These are phyloP conservation scores for Fusarium nematophilum DNA, from an alignment of 2,329 filamentous ascomycete species.

Conservation along the genomic window DNA sequence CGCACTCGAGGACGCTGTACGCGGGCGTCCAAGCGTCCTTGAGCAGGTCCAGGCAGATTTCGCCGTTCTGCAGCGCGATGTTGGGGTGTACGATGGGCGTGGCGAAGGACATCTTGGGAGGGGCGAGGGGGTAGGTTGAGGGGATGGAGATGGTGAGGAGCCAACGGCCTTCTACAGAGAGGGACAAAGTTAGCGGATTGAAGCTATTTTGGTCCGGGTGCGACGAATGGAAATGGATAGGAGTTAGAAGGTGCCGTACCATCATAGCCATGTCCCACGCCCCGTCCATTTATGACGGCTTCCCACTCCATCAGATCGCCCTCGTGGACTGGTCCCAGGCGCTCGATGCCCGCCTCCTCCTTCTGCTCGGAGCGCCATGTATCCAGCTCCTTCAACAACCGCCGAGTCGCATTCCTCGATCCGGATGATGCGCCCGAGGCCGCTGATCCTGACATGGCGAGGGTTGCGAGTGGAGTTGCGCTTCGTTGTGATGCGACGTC, in stretches of 20 bases:
- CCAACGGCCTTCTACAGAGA: conserved; percentile 76
- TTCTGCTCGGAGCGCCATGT: conserved; percentile 62
- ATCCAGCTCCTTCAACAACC: conserved; percentile 69
- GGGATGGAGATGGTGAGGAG: conserved; percentile 83
- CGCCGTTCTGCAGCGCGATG: conserved; percentile 75
- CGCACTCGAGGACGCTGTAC: conserved; percentile 81
- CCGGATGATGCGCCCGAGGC: conserved; percentile 35
- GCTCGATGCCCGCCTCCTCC: conserved; percentile 66
- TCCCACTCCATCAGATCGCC: conserved; percentile 69
- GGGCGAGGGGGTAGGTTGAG: conserved; percentile 78
- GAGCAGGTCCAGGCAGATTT: conserved; percentile 93
- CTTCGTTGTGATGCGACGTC: conserved; percentile 14
- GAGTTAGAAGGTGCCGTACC: conserved; percentile 50
- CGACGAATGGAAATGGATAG: no score
- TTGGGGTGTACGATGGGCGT: conserved; percentile 91
- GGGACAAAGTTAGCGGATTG: not conserved
- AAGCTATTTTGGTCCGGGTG: not conserved
- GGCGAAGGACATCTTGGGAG: conserved; percentile 83
- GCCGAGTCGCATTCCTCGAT: conserved; percentile 62
- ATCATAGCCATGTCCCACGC: conserved; percentile 67
- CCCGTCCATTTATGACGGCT: conserved; percentile 69
- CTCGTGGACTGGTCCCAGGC: conserved; percentile 65
- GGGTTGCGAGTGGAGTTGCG: not conserved
- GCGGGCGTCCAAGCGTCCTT: conserved; percentile 84
- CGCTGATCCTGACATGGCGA: conserved; percentile 33